A percentile compares a stretch with the other conserved stretches of the same genome.
phyloP scores from a whole-genome alignment of 108 stramenopile species.

The Conticribra weissflogii region DNA sequence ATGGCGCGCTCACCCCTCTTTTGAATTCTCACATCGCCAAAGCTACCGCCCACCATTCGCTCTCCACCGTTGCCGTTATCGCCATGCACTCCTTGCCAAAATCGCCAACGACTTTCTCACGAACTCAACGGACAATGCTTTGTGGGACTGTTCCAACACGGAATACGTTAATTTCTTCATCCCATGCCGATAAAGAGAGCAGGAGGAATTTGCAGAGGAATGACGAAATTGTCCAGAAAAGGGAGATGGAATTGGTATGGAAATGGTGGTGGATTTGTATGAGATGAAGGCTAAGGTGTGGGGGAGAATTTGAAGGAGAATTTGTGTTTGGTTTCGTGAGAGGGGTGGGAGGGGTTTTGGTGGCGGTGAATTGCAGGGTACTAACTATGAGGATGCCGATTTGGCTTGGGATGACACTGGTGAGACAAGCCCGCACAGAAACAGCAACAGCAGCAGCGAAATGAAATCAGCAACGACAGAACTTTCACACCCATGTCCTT shows the following conservation, averaged over 20 bases:
- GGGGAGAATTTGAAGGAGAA: constrained; percentile 68
- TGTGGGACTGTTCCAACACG: constrained; percentile 60
- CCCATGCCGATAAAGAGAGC: constrained; percentile 79
- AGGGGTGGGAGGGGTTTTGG: too few species aligned
- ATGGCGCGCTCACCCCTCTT: too few species aligned
- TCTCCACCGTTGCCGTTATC: constrained; percentile 91
- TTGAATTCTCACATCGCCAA: too few species aligned
- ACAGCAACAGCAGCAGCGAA: too few species aligned
- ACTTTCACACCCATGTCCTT: constrained; percentile 75
- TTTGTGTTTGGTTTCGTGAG: constrained; percentile 69
- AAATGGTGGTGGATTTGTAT: constrained; percentile 84
- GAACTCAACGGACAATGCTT: constrained; percentile 96
- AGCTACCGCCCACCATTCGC: constrained; percentile 82
- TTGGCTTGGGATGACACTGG: too few species aligned
- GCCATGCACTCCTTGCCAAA: constrained; percentile 93
- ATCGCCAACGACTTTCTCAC: constrained; percentile 74
- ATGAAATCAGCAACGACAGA: constrained; percentile 92
- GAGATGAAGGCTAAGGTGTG: constrained; percentile 65
- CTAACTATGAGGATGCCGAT: too few species aligned
- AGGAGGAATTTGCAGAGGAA: constrained; percentile 92
- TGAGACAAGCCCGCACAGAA: too few species aligned
- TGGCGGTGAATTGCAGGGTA: too few species aligned
- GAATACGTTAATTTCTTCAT: constrained; percentile 73
- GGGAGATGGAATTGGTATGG: constrained; percentile 69
- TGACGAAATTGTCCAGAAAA: constrained; percentile 80